Base-by-base conservation (phyloP, 371 early-diverging fungal species). In the Actinomucor elegans region DNA sequence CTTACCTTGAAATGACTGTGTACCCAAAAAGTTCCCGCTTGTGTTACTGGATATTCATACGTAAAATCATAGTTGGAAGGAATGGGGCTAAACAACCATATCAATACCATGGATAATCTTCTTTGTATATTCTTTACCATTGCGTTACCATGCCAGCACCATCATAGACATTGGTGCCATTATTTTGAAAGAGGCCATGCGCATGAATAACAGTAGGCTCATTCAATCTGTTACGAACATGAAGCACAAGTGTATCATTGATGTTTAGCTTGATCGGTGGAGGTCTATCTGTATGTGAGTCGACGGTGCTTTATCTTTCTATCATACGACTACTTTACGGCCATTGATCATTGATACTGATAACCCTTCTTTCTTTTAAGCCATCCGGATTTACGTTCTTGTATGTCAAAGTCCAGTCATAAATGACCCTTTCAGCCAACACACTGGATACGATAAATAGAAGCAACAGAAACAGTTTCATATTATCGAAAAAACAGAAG, bases 321-420 rank as follows among this genome's bases (percentile, higher is more conserved):
- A n/a, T n/a, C n/a, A n/a, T n/a, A n/a, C n/a, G n/a, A n/a, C n/a
- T n/a, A n/a, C n/a, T n/a, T 52, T 83, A 81, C 69, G 93, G 93
- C 77, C 85, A 88, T 38, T 70, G 63, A 7, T 81, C 77, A 57
- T 92, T 91, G 52, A 91, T 81, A 34, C 89, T 88, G 20, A 92
- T 83, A 9, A 81, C 87, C 14, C 87, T 73, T 32, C 89, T 75
- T 41, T 79, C 67, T 41, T 56, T 56, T 17, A 80, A 61, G 29
- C 85, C 87, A 57, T 89, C 88, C 7, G 91, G 86, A 61, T 87
- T 90, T 40, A 72, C 75, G 31, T 69, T 70, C 11, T 84, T 75
- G 47, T 87, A 90, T 10, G 71, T 74, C 33, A 90, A 76, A 41
- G 84, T 64, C 89, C 92, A 90, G 70, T 87, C 70, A 44, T 81